A percentile compares a stretch with the other conserved stretches of the same genome.
phyloP scores from a whole-genome alignment of 2,329 filamentous ascomycete species.

The Zymoseptoria tritici region DNA sequence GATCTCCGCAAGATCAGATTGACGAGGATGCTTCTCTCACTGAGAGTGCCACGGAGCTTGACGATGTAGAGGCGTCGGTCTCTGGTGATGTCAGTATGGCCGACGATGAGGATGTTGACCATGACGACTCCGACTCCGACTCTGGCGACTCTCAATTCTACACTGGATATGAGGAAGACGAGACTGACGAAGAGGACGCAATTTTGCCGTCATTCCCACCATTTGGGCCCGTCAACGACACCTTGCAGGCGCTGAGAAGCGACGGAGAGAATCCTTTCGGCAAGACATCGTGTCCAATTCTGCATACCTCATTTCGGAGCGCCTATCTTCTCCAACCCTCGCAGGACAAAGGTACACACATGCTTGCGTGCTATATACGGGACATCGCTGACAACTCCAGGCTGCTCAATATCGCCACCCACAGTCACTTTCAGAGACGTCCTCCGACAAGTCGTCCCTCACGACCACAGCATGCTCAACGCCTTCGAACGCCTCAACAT shows the following conservation, averaged over 20 bases:
- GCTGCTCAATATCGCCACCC: constrained; percentile 16
- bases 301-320: constrained; percentile 36
- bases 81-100: neutral
- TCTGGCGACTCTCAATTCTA: constrained; percentile 6
- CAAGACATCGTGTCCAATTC: constrained; percentile 30
- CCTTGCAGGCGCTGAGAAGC: neutral
- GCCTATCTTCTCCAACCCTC: constrained; percentile 38
- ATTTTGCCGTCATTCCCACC: constrained; percentile 14
- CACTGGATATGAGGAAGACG: constrained; percentile 3
- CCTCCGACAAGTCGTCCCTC: constrained; percentile 25
- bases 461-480: constrained; percentile 22
- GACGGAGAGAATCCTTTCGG: neutral
- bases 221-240: neutral
- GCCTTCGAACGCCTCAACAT: constrained; percentile 53
- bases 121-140: constrained; percentile 2
- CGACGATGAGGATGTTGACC: neutral
- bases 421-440: constrained; percentile 34
- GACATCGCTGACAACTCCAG: neutral
- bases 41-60: neutral
- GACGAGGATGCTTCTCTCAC: neutral
- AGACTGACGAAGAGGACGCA: constrained; percentile 22
- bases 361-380: neutral
- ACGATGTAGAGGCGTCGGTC: neutral
- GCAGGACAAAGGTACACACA: constrained; percentile 2
- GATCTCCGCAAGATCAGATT: neutral